Evolutionary conservation across 2,329 filamentous ascomycete species (phyloP), one percentile per base, ranked within the genome.

Genomic region (Macroventuria anomochaeta): DNA sequence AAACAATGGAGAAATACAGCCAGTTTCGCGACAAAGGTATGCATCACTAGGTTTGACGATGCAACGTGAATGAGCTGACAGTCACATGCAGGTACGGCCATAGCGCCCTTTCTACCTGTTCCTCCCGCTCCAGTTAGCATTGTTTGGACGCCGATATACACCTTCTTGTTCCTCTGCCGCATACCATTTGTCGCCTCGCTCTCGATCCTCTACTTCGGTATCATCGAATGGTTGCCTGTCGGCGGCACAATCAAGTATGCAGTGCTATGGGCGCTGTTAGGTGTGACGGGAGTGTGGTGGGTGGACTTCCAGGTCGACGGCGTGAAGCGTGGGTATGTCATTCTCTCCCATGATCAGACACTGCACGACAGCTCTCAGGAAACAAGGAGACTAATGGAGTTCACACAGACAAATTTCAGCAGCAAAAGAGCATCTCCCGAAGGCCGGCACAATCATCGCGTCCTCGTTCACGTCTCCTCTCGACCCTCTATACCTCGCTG

Each of bases 301-400:
- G 88, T 97, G 51, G 95, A 99, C 76, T 80, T 99, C n/a, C 93
- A 97, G 75, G 91, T 99, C 62, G 95, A 99, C 73, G 93, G 93
- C 53, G 95, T 99, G 47, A 93, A 91, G 77, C 90, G 92, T 77
- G 95, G 95, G 78, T 93, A 74, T 50, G 80, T 70, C 40, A 26
- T 25, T 29, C 26, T 23, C 11, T 21, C n/a, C 10, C 11, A 11
- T 18, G 12, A 4, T 20, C 31, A 38, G 8, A 18, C 18, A 3
- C 4, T 12, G 33, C 34, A 2, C 13, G n/a, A n/a, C n/a, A n/a
- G 15, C 11, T 53, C 41, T 39, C 34, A 15, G 40, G 7, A 13
- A 11, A 17, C 31, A 34, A 12, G 8, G 36, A 26, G 4, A 38
- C 55, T 66, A 23, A 58, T 29, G 21, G 13, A 7, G 7, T 10